Conservation (phyloP, 192 early-diverging fungal genomes). For the Rhizophlyctis rosea region DNA sequence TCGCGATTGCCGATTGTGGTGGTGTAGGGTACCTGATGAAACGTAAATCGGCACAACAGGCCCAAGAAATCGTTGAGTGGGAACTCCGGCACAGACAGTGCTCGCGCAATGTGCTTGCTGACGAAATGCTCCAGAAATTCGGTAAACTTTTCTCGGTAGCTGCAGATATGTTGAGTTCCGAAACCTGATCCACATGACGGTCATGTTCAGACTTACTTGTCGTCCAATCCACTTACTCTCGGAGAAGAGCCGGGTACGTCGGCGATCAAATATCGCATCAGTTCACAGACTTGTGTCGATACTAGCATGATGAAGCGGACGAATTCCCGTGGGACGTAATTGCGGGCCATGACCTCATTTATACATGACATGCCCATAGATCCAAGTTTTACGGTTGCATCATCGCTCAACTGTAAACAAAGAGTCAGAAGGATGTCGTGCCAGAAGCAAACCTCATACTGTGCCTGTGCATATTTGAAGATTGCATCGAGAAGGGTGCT, state of each 20-base stretch:
- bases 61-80: slow-evolving; percentile 12
- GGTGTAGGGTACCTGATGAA: slow-evolving; percentile 17
- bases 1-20: no score
- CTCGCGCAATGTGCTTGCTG: slow-evolving; percentile 4
- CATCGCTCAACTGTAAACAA: slow-evolving; percentile 3
- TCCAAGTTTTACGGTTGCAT: not conserved
- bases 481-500: not conserved
- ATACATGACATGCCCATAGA: slow-evolving; percentile 5
- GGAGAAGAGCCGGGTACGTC: not conserved
- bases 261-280: slow-evolving; percentile 1
- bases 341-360: slow-evolving; percentile 12
- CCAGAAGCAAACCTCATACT: not conserved
- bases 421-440: not conserved
- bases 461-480: slow-evolving; percentile 6
- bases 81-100: not conserved
- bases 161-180: not conserved
- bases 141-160: slow-evolving; percentile 16
- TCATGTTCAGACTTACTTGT: no score
- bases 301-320: slow-evolving; percentile 4
- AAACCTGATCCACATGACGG: no score
- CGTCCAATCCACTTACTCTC: slow-evolving; percentile 7
- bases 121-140: slow-evolving; percentile 18
- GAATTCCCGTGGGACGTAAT: slow-evolving; percentile 1
- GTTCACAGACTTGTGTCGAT: slow-evolving; percentile 5
- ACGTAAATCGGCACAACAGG: slow-evolving; percentile 15